Conservation (phyloP, 148 eudicot genomes). For the Vaccinium darrowii region DNA sequence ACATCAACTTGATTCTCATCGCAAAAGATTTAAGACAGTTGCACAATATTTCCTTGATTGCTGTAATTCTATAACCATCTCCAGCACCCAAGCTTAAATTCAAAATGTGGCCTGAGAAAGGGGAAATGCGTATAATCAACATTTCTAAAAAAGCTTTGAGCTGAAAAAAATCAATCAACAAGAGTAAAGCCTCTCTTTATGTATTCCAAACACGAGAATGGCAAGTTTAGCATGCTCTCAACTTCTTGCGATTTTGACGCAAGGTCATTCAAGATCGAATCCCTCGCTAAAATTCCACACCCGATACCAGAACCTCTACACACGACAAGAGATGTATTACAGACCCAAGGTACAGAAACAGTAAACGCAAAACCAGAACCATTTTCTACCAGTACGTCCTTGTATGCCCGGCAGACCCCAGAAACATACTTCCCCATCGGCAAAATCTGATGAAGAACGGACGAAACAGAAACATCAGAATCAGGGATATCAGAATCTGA, state of each 20-base stretch:
- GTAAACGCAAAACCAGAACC: conserved; percentile 55
- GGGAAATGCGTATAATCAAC: neutral
- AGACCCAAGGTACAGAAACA: conserved; percentile 76
- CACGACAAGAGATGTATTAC: conserved; percentile 78
- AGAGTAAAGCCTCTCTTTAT: conserved; percentile 60
- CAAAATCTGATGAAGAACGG: conserved; percentile 27
- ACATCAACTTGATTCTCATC: neutral
- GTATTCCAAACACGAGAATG: conserved; percentile 71
- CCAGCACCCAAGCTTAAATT: neutral
- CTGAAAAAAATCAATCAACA: conserved; percentile 31
- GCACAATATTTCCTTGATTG: neutral
- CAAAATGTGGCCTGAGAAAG: neutral
- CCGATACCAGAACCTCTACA: conserved; percentile 47
- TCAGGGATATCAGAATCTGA: conserved; percentile 46
- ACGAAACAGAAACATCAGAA: conserved; percentile 29
- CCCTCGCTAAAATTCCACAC: conserved; percentile 26
- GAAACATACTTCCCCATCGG: conserved; percentile 73
- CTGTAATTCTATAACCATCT: neutral
- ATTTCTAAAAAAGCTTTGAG: neutral
- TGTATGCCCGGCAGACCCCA: conserved; percentile 61
- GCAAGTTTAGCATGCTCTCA: conserved; percentile 52
- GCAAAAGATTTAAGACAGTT: neutral
- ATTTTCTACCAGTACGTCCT: conserved; percentile 45
- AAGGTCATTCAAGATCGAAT: conserved; percentile 46
- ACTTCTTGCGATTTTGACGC: conserved; percentile 47